phyloP scores from a whole-genome alignment of 2,329 filamentous ascomycete genomes.

The Albophoma yamanashiensis region DNA sequence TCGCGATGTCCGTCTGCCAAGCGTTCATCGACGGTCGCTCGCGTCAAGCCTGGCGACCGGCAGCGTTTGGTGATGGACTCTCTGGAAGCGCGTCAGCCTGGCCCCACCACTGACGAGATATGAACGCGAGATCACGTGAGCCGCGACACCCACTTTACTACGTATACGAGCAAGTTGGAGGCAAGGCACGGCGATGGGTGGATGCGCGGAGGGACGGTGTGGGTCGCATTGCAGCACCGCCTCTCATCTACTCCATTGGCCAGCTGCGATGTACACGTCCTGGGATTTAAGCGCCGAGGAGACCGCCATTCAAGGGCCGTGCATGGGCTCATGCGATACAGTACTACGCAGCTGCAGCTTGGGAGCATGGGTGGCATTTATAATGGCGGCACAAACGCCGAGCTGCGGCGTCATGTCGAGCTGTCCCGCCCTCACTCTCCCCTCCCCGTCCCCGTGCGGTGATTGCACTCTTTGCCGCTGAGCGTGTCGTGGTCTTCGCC shows the following conservation, averaged over 20 bases:
- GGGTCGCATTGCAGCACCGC: background rate
- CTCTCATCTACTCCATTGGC: background rate
- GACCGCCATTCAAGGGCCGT: background rate
- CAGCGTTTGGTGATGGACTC: background rate
- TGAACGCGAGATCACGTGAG: slow-evolving; percentile 5
- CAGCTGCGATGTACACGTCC: background rate
- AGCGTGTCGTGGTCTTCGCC: background rate
- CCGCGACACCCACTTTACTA: too few relatives aligned
- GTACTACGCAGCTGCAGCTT: background rate
- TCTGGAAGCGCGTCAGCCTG: background rate
- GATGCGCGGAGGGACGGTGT: background rate
- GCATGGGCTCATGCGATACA: background rate
- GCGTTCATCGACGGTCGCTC: background rate
- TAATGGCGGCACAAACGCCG: slow-evolving; percentile 12
- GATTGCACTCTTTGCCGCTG: background rate
- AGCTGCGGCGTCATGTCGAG: background rate
- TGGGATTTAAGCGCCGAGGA: background rate
- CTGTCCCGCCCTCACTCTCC: background rate
- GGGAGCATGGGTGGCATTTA: background rate
- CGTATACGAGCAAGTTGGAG: too few relatives aligned
- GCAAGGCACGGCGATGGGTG: too few relatives aligned
- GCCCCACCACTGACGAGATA: background rate
- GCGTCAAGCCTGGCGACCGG: background rate
- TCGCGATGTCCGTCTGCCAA: background rate
- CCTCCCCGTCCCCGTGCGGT: background rate